phyloP scores from a whole-genome alignment of 441 rosid genomes.

The Adansonia rubrostipa region DNA sequence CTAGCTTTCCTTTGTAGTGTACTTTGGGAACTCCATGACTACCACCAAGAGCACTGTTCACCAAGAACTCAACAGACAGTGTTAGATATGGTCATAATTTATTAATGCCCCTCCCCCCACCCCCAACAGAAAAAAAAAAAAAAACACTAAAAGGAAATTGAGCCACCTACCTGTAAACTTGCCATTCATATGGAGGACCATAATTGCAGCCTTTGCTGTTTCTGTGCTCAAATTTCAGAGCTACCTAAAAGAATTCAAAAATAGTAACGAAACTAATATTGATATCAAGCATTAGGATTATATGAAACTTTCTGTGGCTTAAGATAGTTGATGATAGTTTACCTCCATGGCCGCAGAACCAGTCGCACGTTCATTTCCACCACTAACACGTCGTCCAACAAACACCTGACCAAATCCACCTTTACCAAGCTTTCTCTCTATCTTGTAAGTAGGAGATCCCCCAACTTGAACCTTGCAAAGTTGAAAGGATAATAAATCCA shows the following conservation, averaged over 20 bases:
- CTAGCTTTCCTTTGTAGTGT: slow-evolving; percentile 95
- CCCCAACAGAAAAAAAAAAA: background rate
- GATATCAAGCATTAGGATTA: background rate
- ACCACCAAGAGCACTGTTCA: slow-evolving; percentile 88
- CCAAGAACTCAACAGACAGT: slow-evolving; percentile 19
- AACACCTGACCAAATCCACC: slow-evolving; percentile 99
- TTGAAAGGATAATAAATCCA: background rate
- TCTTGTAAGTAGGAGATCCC: slow-evolving; percentile 85
- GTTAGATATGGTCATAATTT: background rate
- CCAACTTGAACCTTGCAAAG: slow-evolving; percentile 87
- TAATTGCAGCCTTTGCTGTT: slow-evolving; percentile 98
- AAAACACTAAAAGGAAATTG: slow-evolving; percentile 2
- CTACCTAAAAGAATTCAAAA: slow-evolving; percentile 58
- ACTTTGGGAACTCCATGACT: slow-evolving; percentile 98
- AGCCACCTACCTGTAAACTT: slow-evolving; percentile 84
- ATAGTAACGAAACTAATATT: slow-evolving; percentile 11
- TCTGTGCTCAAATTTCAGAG: slow-evolving; percentile 94
- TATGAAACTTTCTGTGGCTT: background rate
- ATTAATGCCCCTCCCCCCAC: background rate
- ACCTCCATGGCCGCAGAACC: slow-evolving; percentile 56
- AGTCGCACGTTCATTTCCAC: slow-evolving; percentile 71
- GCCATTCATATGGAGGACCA: slow-evolving; percentile 99
- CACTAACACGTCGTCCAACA: slow-evolving; percentile 86
- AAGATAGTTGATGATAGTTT: slow-evolving; percentile 20
- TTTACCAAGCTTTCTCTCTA: slow-evolving; percentile 91